Evolutionary conservation across 306 rosid species (phyloP).

Genomic region (Sesbania bispinosa): DNA sequence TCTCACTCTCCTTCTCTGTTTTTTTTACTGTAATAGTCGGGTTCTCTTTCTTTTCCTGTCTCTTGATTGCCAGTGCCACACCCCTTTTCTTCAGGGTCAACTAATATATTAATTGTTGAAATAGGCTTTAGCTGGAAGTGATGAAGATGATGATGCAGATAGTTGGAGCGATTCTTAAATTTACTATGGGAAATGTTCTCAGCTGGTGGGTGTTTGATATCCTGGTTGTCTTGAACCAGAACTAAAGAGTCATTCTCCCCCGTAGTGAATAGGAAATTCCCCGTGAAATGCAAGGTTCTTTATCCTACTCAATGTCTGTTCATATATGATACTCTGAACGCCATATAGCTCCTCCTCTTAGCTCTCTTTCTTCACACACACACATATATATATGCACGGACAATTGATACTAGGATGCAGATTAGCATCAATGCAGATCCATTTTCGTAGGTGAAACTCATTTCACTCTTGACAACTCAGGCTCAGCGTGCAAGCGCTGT

Average conservation of each 20-base stretch:
- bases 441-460: slow-evolving; percentile 16
- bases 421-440: not conserved
- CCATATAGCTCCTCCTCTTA: not conserved
- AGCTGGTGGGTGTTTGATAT: not conserved
- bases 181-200: not conserved
- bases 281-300: slow-evolving; percentile 26
- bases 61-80: not conserved
- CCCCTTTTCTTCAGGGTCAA: not conserved
- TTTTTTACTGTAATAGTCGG: not conserved
- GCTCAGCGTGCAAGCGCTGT: slow-evolving; percentile 39
- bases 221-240: slow-evolving; percentile 12
- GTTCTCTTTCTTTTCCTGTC: not conserved
- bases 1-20: slow-evolving; percentile 26
- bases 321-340: slow-evolving; percentile 37
- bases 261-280: slow-evolving; percentile 13
- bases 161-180: slow-evolving; percentile 78
- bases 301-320: slow-evolving; percentile 27
- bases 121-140: slow-evolving; percentile 90
- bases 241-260: slow-evolving; percentile 20
- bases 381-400: slow-evolving; percentile 14
- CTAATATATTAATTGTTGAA: slow-evolving; percentile 22
- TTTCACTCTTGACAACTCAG: slow-evolving; percentile 21
- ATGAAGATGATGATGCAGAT: slow-evolving; percentile 75
- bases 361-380: slow-evolving; percentile 18
- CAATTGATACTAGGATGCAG: slow-evolving; percentile 17